Conservation (phyloP, 2,329 filamentous ascomycete genomes). For the Aspergillus sp. region DNA sequence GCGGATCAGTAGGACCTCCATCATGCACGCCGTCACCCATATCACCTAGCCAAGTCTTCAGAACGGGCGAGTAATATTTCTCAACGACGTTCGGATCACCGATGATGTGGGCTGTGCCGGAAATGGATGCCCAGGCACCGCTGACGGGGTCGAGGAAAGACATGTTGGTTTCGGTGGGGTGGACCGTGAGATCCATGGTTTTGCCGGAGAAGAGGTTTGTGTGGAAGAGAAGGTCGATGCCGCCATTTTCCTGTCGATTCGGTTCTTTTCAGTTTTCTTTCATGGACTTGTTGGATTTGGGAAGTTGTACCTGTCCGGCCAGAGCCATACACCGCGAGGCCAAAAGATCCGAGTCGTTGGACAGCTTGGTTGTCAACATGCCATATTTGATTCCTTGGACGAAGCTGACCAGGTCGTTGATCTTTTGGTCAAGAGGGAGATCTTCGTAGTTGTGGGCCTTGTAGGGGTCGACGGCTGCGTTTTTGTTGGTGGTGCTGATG, state of each 20-base stretch:
- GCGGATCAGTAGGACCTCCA: slow-evolving; percentile 71
- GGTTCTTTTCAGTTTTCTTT: not conserved
- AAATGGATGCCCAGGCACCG: slow-evolving; percentile 81
- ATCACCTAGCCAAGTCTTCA: slow-evolving; percentile 84
- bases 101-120: slow-evolving; percentile 63
- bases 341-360: slow-evolving; percentile 57
- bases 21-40: slow-evolving; percentile 77
- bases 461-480: slow-evolving; percentile 69
- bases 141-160: slow-evolving; percentile 65
- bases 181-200: slow-evolving; percentile 67
- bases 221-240: slow-evolving; percentile 80
- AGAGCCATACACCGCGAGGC: slow-evolving; percentile 82
- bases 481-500: slow-evolving; percentile 55
- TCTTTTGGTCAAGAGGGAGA: slow-evolving; percentile 63
- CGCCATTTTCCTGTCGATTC: slow-evolving; percentile 59
- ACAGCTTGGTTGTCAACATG: slow-evolving; percentile 73
- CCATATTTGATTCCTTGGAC: slow-evolving; percentile 70
- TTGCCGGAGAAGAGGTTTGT: slow-evolving; percentile 88
- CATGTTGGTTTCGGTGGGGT: slow-evolving; percentile 69
- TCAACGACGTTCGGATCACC: slow-evolving; percentile 62
- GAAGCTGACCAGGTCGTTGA: slow-evolving; percentile 66
- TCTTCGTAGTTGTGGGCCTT: slow-evolving; percentile 71
- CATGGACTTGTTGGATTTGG: not conserved
- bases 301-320: slow-evolving; percentile 54
- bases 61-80: slow-evolving; percentile 65